phyloP scores from a whole-genome alignment of 164 flowering plant species.

The Macadamia integrifolia region DNA sequence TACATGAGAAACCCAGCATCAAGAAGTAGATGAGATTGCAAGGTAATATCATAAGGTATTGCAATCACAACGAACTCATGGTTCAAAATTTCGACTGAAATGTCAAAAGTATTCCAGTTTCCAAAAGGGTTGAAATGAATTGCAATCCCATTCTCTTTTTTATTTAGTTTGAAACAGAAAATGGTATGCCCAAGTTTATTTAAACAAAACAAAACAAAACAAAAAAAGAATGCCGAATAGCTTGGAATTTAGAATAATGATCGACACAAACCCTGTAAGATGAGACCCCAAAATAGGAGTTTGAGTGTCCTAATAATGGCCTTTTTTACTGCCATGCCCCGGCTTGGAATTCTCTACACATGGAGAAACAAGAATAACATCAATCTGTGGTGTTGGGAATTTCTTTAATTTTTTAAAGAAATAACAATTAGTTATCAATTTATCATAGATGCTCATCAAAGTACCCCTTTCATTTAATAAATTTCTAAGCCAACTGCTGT shows the following conservation, averaged over 20 bases:
- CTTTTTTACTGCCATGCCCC: constrained; percentile 36
- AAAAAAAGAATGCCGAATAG: background rate
- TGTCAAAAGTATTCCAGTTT: too few relatives aligned
- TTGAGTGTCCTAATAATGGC: constrained; percentile 61
- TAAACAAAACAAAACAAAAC: background rate
- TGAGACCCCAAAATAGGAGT: constrained; percentile 79
- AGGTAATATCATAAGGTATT: background rate
- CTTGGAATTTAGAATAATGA: background rate
- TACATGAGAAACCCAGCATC: constrained; percentile 4
- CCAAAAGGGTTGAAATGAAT: too few relatives aligned
- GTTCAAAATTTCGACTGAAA: too few relatives aligned
- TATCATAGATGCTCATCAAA: too few relatives aligned
- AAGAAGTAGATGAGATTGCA: background rate
- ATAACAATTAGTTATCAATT: too few relatives aligned
- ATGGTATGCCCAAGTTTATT: background rate
- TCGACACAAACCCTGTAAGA: constrained; percentile 66
- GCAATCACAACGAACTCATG: background rate
- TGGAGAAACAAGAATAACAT: constrained; percentile 1
- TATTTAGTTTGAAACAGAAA: too few relatives aligned
- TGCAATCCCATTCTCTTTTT: too few relatives aligned
- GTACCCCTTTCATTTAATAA: too few relatives aligned
- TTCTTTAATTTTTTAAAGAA: too few relatives aligned
- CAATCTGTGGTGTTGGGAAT: too few relatives aligned
- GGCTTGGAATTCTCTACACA: constrained; percentile 48
- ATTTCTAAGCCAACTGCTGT: too few relatives aligned